Conservation (phyloP, 345 rosid genomes). For the Syzygium oleosum region DNA sequence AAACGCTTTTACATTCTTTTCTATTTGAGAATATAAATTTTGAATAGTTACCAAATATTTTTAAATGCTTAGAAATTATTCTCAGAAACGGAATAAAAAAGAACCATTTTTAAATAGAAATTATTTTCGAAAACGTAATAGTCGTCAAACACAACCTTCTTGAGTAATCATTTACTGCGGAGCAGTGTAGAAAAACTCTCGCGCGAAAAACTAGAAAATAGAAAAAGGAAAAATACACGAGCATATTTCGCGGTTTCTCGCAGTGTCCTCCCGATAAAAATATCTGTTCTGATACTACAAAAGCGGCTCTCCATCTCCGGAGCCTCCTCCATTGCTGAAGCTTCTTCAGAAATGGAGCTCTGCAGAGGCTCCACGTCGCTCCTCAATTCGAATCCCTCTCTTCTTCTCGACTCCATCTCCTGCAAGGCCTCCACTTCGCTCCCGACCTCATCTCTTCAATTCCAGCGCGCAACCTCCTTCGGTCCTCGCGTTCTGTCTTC, state of each 20-base stretch:
- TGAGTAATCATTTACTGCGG: background rate
- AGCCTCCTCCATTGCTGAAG: background rate
- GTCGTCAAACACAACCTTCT: fast-evolving
- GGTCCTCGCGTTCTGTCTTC: constrained; percentile 15
- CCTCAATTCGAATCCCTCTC: constrained; percentile 7
- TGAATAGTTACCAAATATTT: fast-evolving
- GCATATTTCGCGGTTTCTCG: background rate
- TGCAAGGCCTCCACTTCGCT: constrained; percentile 7
- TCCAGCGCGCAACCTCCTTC: constrained; percentile 12
- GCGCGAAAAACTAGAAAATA: background rate
- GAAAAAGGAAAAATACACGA: background rate
- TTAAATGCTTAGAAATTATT: too few species aligned
- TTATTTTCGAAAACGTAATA: too few species aligned
- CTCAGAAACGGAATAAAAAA: too few species aligned
- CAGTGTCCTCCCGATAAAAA: background rate
- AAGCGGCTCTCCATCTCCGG: background rate
- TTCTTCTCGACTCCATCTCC: background rate
- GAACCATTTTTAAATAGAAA: too few species aligned
- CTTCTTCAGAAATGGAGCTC: constrained; percentile 46
- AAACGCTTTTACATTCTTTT: too few species aligned
- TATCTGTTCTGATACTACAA: background rate
- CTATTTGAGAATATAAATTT: too few species aligned
- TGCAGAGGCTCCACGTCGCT: constrained; percentile 28
- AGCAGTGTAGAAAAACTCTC: background rate
- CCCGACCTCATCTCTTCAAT: constrained; percentile 17